Evolutionary conservation across 2,329 filamentous ascomycete species (phyloP).

Genomic region (Pezicula rhizophila): DNA sequence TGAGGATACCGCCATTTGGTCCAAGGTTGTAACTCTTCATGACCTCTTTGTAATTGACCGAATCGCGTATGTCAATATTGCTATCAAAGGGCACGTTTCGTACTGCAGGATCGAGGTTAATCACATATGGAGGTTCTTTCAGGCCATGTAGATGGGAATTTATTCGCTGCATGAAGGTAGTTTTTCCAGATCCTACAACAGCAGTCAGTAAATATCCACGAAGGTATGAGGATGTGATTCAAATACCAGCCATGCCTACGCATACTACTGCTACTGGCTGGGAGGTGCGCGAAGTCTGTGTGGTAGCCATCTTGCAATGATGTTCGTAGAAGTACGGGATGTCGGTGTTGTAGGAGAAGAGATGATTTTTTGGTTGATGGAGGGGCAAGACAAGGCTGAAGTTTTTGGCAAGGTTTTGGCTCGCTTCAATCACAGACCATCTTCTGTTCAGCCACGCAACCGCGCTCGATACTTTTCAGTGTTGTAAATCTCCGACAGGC

Average conservation of each 20-base stretch:
- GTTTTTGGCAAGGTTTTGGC: no score
- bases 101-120: slow-evolving; percentile 96
- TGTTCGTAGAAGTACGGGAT: slow-evolving; percentile 3
- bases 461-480: background rate
- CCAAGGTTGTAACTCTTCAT: slow-evolving; percentile 99
- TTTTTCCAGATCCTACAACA: slow-evolving; percentile 78
- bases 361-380: no score
- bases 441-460: no score
- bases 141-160: slow-evolving; percentile 85
- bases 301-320: slow-evolving; percentile 33
- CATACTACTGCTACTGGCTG: slow-evolving; percentile 79
- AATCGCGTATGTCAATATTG: slow-evolving; percentile 98
- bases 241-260: slow-evolving; percentile 85
- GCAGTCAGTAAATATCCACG: background rate
- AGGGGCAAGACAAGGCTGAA: background rate
- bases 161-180: slow-evolving; percentile 99
- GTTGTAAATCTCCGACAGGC: background rate
- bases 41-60: slow-evolving; percentile 98
- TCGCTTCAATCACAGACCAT: no score
- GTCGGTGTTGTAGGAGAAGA: background rate
- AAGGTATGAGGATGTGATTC: background rate
- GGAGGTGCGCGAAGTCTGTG: slow-evolving; percentile 18
- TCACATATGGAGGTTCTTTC: slow-evolving; percentile 79
- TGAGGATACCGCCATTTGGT: slow-evolving; percentile 94
- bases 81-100: slow-evolving; percentile 88